phyloP scores from a whole-genome alignment of 352 stramenopile species.

The Bremia lactucae region DNA sequence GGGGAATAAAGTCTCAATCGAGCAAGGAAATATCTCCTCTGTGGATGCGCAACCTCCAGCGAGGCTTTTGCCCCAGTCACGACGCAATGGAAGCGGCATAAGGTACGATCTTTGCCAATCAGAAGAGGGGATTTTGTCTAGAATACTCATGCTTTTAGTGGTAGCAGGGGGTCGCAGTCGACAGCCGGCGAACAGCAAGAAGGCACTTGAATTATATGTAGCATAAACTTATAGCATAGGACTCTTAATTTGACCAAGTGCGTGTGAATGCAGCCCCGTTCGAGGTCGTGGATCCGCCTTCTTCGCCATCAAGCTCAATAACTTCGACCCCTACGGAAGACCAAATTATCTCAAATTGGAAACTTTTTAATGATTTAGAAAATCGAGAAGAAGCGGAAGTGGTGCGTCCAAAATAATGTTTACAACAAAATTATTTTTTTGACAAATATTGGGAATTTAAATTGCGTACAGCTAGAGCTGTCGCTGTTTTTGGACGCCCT shows the following conservation, averaged over 20 bases:
- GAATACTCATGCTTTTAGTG: neutral
- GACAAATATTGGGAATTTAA: neutral
- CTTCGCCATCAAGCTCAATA: slow-evolving; percentile 19
- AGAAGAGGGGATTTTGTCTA: too few species aligned
- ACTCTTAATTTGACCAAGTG: neutral
- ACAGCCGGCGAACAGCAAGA: slow-evolving; percentile 13
- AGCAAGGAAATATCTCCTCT: slow-evolving; percentile 2
- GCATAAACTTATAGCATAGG: too few species aligned
- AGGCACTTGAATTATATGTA: slow-evolving; percentile 3
- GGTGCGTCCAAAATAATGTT: slow-evolving; percentile 24
- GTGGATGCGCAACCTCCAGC: slow-evolving; percentile 5
- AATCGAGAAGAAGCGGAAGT: slow-evolving; percentile 77
- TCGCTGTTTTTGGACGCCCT: slow-evolving; percentile 70
- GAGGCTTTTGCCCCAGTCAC: slow-evolving; percentile 16
- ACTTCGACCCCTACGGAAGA: slow-evolving; percentile 35
- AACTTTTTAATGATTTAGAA: slow-evolving; percentile 82
- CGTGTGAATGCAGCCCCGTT: slow-evolving; percentile 9
- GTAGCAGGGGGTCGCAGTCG: slow-evolving; percentile 2
- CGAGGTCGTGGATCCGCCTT: slow-evolving; percentile 7
- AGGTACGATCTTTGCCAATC: slow-evolving; percentile 8
- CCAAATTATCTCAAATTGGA: slow-evolving; percentile 72
- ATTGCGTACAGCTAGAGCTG: slow-evolving; percentile 42
- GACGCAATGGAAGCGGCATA: slow-evolving; percentile 5
- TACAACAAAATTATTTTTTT: slow-evolving; percentile 2
- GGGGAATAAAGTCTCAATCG: slow-evolving; percentile 25